These are phyloP conservation scores for Apodospora peruviana DNA, from an alignment of 495 filamentous ascomycete species.

Conservation along the genomic window DNA sequence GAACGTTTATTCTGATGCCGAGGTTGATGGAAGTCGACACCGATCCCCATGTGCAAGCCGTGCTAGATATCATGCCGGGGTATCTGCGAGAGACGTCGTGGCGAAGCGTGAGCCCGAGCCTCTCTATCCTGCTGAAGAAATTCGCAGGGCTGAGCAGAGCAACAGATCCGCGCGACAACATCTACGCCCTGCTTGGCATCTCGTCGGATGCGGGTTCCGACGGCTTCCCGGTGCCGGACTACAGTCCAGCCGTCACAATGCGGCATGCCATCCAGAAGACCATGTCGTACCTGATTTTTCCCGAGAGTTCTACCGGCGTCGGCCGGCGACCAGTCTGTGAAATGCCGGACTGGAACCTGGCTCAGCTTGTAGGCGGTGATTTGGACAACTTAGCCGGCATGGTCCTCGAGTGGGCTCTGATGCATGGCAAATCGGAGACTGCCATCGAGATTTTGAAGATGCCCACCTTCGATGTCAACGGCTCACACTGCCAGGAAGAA, in stretches of 20 bases:
- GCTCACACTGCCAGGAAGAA: neutral
- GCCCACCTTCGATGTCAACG: neutral
- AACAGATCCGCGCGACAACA: neutral
- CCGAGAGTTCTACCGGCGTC: neutral
- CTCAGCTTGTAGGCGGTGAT: neutral
- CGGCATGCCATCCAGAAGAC: neutral
- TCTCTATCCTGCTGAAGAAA: neutral
- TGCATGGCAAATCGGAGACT: neutral
- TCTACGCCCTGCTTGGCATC: neutral
- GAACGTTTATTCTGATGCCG: conserved; percentile 23
- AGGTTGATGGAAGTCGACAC: conserved; percentile 9
- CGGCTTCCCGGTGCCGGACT: neutral
- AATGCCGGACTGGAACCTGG: neutral
- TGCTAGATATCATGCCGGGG: conserved; percentile 34
- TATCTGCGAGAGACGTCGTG: conserved; percentile 19
- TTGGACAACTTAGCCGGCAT: neutral
- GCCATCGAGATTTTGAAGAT: neutral
- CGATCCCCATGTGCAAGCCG: conserved; percentile 17
- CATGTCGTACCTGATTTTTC: neutral
- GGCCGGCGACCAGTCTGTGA: no score
- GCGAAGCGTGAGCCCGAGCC: conserved; percentile 10
- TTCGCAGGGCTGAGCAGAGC: neutral
- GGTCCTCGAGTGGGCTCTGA: neutral
- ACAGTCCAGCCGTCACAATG: neutral
- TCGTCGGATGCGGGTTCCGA: neutral